Base-by-base conservation (phyloP, 768 basidiomycete species). In the Tricholoma saponaceum region DNA sequence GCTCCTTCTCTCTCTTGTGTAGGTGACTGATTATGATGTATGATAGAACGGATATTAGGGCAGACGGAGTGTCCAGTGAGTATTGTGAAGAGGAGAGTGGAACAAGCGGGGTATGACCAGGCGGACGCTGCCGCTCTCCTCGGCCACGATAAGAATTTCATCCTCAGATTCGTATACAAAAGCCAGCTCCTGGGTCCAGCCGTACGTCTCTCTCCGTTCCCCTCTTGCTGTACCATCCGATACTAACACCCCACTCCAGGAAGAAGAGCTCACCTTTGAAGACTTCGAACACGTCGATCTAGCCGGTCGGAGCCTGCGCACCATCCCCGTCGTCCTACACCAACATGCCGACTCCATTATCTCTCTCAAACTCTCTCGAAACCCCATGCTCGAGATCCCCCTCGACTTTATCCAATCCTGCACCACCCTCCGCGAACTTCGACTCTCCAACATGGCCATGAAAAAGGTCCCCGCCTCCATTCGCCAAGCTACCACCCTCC, bases 371-470 rank as follows among this genome's bases (percentile, higher is more conserved):
- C 82, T 98, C 13, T 96, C 94, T 3, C 85, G 91, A 44, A 99
- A 98, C 68, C 94, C 95, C 2, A 92, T 96, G 83, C 82, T 95
- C 55, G 95, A 98, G 70, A 89, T 98, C 33, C 97, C 96, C 0
- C 85, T 93, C 51, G 97, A 98, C 72, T 99, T 99, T 68, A 88
- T 97, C 57, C 92, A 97, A 70, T 84, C 88, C 5, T 96, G 94
- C 67, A 83, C 83, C 1, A 82, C 78, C 5, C 82, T 99, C 8
- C 86, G 87, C 56, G 95, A 97, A 64, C 83, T 99, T 43, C 84
- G 87, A 7, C 76, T 99, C 39, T 87, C 89, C 9, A 85, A 92
- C 62, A 96, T 96, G 90, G 92, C 91, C 12, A 89, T 98, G 81
- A 97, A 96, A 72, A 87, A 89, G 60, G 89, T 98, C 0, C 97